phyloP scores from a whole-genome alignment of 2,329 filamentous ascomycete genomes.

The Diatrype stigma region DNA sequence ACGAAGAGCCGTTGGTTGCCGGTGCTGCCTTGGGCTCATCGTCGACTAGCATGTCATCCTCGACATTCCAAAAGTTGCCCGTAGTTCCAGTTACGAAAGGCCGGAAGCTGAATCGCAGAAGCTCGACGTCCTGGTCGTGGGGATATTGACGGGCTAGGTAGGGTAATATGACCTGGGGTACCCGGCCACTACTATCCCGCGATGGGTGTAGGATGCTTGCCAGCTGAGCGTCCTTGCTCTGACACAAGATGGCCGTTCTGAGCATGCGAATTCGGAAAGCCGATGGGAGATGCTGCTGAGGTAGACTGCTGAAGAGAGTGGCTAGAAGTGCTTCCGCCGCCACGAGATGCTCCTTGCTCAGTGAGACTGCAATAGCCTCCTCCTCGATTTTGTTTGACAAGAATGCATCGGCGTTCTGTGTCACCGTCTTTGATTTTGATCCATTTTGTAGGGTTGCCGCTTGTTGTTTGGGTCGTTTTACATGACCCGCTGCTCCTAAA shows the following conservation, averaged over 20 bases:
- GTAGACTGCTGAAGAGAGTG: constrained; percentile 57
- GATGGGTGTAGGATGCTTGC: constrained; percentile 79
- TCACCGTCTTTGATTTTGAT: constrained; percentile 37
- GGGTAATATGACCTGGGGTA: constrained; percentile 72
- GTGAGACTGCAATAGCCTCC: constrained; percentile 25
- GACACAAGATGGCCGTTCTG: constrained; percentile 70
- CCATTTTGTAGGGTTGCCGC: constrained; percentile 31
- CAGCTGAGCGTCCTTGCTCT: constrained; percentile 68
- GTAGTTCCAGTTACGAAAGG: constrained; percentile 26
- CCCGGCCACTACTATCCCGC: constrained; percentile 57
- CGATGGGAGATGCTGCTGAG: constrained; percentile 64
- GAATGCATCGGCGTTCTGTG: constrained; percentile 69
- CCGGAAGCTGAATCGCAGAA: constrained; percentile 59
- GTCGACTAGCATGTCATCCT: constrained; percentile 31
- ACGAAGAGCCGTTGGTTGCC: constrained; percentile 17
- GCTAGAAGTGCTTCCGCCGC: constrained; percentile 62
- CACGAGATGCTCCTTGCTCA: constrained; percentile 43
- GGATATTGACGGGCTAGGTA: constrained; percentile 67
- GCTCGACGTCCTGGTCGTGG: constrained; percentile 63
- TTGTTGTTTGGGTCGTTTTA: constrained; percentile 36
- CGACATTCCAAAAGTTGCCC: constrained; percentile 30
- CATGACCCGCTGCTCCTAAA: constrained; percentile 48
- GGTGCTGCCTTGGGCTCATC: constrained; percentile 19
- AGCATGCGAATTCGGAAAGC: constrained; percentile 73
- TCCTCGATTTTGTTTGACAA: constrained; percentile 42